Base-by-base conservation (phyloP, 331 rosid genomes). In the Prunus yedoensis region DNA sequence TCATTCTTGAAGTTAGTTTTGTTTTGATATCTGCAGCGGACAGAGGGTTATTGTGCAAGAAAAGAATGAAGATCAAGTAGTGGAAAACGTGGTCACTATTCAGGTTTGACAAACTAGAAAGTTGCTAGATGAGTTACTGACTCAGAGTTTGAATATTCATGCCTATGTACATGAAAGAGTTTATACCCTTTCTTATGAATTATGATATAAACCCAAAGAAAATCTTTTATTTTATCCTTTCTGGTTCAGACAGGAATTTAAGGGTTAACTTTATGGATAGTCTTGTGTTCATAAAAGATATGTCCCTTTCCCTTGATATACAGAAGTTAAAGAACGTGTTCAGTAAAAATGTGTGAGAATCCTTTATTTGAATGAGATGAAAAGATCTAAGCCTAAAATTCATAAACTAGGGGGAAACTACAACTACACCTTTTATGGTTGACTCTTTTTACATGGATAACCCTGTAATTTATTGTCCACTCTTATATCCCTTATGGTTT, bases 1-100 rank as follows among this genome's bases (percentile, higher is more conserved):
- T 65, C 10, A 21, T 43, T 72, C 23, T 65, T 41, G 62, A 71
- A 77, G 14, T 35, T 12, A 50, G 28, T 52, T 64, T 68, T 77
- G 23, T 51, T 84, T 76, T 30, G n/a, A 60, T 62, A 69, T 84
- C 59, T 75, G 77, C 83, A 93, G 97, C 49, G 96, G 94, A 49
- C 97, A 91, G 80, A 91, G 98, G 82, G 87, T 91, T 73, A 67
- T 83, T 75, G 91, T 89, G 51, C 91, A 86, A 71, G 98, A 93
- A 82, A 87, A 87, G 79, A 81, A 53, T 61, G 90, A 75, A 45
- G 93, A 91, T 69, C 87, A 81, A 79, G 87, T 83, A 64, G 84
- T 85, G 17, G 93, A 93, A 79, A 89, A 85, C 58, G 93, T 76
- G 43, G 97, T 91, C 60, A 91, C 98, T 53, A 76, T 93, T 88